phyloP scores from a whole-genome alignment of 2,329 filamentous ascomycete genomes.

The Nemania sp. region DNA sequence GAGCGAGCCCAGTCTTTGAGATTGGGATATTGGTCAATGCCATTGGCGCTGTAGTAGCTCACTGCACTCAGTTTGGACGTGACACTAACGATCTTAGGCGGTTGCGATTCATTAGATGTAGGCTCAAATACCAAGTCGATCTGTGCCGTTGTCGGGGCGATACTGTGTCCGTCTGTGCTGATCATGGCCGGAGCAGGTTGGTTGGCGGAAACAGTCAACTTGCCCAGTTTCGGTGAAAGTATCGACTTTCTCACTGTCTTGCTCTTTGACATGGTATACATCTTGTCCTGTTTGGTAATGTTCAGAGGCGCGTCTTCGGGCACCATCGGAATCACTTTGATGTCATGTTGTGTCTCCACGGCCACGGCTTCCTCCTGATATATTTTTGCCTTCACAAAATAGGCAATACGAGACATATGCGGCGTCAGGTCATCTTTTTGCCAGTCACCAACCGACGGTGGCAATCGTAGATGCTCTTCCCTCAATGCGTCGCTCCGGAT shows the following conservation, averaged over 20 bases:
- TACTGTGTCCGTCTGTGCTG: conserved; percentile 51
- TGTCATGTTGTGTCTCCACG: conserved; percentile 47
- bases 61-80: conserved; percentile 55
- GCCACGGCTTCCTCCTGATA: conserved; percentile 37
- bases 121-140: conserved; percentile 55
- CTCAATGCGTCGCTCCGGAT: conserved; percentile 50
- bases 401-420: conserved; percentile 58
- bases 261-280: conserved; percentile 54
- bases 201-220: conserved; percentile 48
- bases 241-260: conserved; percentile 59
- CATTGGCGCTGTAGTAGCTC: conserved; percentile 55
- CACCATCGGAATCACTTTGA: conserved; percentile 57
- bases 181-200: conserved; percentile 56
- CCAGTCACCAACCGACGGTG: conserved; percentile 57
- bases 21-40: conserved; percentile 54
- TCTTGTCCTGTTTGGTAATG: conserved; percentile 50
- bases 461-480: conserved; percentile 57
- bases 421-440: conserved; percentile 58
- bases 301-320: conserved; percentile 56
- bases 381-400: conserved; percentile 53
- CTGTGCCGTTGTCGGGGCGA: conserved; percentile 47
- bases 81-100: conserved; percentile 54
- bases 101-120: conserved; percentile 44
- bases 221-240: conserved; percentile 55
- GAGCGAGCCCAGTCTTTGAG: conserved; percentile 48